phyloP scores from a whole-genome alignment of 202 grass and related monocot genomes.

The Dendrocalamus latiflorus region DNA sequence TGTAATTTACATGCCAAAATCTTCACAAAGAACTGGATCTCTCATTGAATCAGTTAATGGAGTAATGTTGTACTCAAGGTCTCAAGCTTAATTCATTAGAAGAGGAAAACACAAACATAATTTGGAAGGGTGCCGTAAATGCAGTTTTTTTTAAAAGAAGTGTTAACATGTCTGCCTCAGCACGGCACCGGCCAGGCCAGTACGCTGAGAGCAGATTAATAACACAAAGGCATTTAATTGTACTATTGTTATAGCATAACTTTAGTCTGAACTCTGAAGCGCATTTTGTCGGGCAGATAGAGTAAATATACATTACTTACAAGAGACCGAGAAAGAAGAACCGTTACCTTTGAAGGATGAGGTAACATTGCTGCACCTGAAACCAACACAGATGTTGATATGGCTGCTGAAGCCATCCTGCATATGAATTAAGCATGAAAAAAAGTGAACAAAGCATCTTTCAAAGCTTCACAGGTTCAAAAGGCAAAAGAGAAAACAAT shows the following conservation, averaged over 20 bases:
- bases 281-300: not conserved
- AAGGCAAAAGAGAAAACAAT: slow-evolving; percentile 23
- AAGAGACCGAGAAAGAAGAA: not conserved
- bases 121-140: not conserved
- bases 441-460: slow-evolving; percentile 3
- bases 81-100: not conserved
- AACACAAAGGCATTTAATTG: not conserved
- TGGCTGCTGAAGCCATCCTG: slow-evolving; percentile 44
- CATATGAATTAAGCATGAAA: slow-evolving; percentile 33
- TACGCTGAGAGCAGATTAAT: not conserved
- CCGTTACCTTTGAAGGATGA: slow-evolving; percentile 89
- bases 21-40: not conserved
- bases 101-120: not conserved
- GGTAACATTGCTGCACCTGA: slow-evolving; percentile 89
- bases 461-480: not conserved
- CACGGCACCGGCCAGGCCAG: not conserved
- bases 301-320: not conserved
- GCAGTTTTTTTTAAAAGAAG: not conserved
- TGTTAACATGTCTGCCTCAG: not conserved
- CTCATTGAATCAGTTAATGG: not conserved
- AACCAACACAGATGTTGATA: slow-evolving; percentile 51
- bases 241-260: not conserved
- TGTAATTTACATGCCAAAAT: not conserved
- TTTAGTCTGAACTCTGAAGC: not conserved
- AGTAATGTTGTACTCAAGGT: not conserved